Evolutionary conservation across 371 early-diverging fungal species (phyloP).

Genomic region (Massospora cicadina): DNA sequence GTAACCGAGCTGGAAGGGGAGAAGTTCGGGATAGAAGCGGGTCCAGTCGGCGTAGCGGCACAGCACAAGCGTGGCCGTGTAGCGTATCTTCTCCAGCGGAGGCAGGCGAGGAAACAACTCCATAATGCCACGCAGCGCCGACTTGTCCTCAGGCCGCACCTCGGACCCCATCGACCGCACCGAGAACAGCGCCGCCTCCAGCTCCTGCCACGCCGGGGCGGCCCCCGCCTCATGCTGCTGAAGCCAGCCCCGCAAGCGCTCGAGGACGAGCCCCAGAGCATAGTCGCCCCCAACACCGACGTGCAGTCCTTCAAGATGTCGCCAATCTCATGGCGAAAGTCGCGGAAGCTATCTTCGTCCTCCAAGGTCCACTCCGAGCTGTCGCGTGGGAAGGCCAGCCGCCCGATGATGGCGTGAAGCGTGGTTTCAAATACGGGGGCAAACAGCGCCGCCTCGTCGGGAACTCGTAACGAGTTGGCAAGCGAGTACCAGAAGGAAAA

Average conservation of each 20-base stretch:
- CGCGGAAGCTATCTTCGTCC: constrained; percentile 83
- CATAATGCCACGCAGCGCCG: constrained; percentile 76
- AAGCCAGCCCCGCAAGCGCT: constrained; percentile 19
- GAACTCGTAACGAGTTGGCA: constrained; percentile 36
- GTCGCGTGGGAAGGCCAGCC: constrained; percentile 64
- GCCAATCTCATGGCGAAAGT: constrained; percentile 88
- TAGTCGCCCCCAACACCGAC: constrained; percentile 44
- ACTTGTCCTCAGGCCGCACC: constrained; percentile 43
- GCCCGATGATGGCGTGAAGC: constrained; percentile 62
- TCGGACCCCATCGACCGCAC: constrained; percentile 81
- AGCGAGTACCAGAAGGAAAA: constrained; percentile 78
- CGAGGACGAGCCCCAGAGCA: constrained; percentile 53
- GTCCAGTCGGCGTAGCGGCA: constrained; percentile 93
- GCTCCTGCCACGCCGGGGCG: constrained; percentile 62
- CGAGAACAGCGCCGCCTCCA: constrained; percentile 87
- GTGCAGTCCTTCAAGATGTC: constrained; percentile 94
- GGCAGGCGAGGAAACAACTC: constrained; percentile 66
- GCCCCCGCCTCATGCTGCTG: constrained; percentile 16
- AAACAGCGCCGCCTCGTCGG: constrained; percentile 26
- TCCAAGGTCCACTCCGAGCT: constrained; percentile 49
- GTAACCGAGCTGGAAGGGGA: constrained; percentile 74
- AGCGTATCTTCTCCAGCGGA: constrained; percentile 74
- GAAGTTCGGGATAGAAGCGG: constrained; percentile 59
- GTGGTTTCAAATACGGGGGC: constrained; percentile 42
- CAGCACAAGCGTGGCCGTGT: constrained; percentile 88